Evolutionary conservation across 805 yeast genomes (phyloP), one percentile per base, ranked within the genome.

Genomic region (Wickerhamomyces kurtzmanii): DNA sequence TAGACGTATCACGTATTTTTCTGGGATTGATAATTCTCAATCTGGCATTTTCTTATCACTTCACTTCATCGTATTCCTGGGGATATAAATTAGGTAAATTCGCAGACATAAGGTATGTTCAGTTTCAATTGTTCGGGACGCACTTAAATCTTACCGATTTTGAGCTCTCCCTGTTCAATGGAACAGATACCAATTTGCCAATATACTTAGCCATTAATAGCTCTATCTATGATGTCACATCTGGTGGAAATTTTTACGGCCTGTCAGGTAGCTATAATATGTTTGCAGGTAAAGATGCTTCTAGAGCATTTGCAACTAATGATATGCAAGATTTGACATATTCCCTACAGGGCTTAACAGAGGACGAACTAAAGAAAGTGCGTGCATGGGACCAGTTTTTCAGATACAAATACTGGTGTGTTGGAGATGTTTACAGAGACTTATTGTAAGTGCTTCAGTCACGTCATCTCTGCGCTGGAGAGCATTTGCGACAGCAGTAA

Each of bases 241-340:
- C 53, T 1, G 52, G 65, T 3, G 44, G 51, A 11, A 49, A 38
- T 1, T 40, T 66, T 3, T 74, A 74, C 43, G 72, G 71, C 0
- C 65, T 68, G 1, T 49, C 51, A 2, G 72, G 72, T 1, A 42
- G 62, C 1, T 74, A 74, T 40, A 32, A 50, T 5, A 47, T 56
- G 19, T 59, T 74, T 39, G 61, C 68, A 12, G 82, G 81, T 0
- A 53, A 44, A 27, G 82, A 74, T 44, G 53, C 61, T 28, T 68
- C 78, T 2, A 47, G 79, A 23, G 71, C 72, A n/a, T 65, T 63
- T 31, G 71, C 68, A 3, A 72, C 76, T 1, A 79, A 78, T 5
- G 72, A 78, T 38, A 62, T 74, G 11, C 70, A 67, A 26, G 72
- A 71, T 37, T 54, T 55, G 37, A 71, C 74, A 0, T 58, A 65